These are phyloP conservation scores for Globisporangium perplexum DNA, from an alignment of 352 stramenopile species.

Conservation along the genomic window DNA sequence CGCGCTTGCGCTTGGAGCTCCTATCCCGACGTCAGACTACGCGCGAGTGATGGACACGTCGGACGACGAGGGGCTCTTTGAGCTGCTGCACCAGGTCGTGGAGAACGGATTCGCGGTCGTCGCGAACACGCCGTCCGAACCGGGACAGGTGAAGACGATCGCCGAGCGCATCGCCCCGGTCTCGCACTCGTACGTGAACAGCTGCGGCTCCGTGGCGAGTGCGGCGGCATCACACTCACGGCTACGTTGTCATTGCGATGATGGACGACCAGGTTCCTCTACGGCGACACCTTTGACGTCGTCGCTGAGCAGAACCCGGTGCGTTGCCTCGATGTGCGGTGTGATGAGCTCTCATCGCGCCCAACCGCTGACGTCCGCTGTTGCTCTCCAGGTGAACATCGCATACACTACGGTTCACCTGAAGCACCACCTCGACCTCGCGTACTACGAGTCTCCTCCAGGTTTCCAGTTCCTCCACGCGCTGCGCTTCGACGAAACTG, in stretches of 20 bases:
- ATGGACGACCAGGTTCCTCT: conserved; percentile 49
- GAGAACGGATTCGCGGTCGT: conserved; percentile 72
- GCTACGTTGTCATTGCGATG: neutral
- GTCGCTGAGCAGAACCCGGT: conserved; percentile 77
- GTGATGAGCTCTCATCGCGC: neutral
- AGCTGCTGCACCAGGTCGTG: conserved; percentile 61
- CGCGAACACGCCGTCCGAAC: conserved; percentile 54
- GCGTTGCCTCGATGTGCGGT: neutral
- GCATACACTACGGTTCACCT: conserved; percentile 91
- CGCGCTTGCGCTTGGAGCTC: conserved; percentile 32
- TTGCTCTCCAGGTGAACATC: conserved; percentile 83
- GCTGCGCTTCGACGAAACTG: conserved; percentile 77
- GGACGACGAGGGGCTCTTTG: conserved; percentile 59
- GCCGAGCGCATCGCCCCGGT: conserved; percentile 75
- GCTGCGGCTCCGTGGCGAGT: neutral
- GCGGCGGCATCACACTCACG: neutral
- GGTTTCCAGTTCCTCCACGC: conserved; percentile 94
- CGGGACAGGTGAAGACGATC: conserved; percentile 58
- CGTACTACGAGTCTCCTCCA: conserved; percentile 96
- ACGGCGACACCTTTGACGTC: conserved; percentile 84
- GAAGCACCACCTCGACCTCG: conserved; percentile 93
- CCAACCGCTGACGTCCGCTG: neutral
- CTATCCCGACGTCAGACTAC: conserved; percentile 59
- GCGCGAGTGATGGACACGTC: conserved; percentile 47
- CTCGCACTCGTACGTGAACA: conserved; percentile 62